Base-by-base conservation (phyloP, 129 eudicot genomes). In the Cynara cardunculus region DNA sequence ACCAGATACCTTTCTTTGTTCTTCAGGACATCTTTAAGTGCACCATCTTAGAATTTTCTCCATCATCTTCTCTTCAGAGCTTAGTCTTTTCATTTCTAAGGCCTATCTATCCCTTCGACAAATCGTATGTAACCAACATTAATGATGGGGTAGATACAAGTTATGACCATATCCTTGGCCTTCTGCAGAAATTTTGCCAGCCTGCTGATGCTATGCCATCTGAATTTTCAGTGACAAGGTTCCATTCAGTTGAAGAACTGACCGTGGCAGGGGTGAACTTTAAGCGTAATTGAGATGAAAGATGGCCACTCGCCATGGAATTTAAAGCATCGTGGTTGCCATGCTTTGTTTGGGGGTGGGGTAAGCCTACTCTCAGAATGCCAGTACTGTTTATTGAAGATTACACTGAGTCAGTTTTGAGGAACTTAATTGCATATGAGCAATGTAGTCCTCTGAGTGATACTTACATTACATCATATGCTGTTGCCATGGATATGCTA, bases 1-100 rank as follows among this genome's bases (percentile, higher is more conserved):
- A 84, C 30, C 87, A 84, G 7, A 59, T 83, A 10, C 86, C 82
- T 5, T 83, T 77, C 66, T 77, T 71, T 37, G 74, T 83, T n/a
- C 87, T 84, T 39, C 2, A 78, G 3, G 74, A 78, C 27, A 72
- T 83, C 13, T 84, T 65, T n/a, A 11, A 78, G 34, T 24, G 25
- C 76, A 84, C 76, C 28, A 25, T 77, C 1, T 24, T 10, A 2
- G 16, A 62, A 71, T 28, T 27, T 1, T 4, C 26, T 56, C 25
- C 19, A 12, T 4, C 26, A 66, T 5, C 76, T n/a, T 32, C 78
- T 14, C 86, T 83, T 35, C 6, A 46, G 12, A 28, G 28, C 0
- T 30, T 46, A 27, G 3, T 82, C 44, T 25, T 6, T 61, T 6
- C 12, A 56, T 64, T 83, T 27, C 26, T 71, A 3, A 35, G 32